A percentile compares a stretch with the other conserved stretches of the same genome.
Evolutionary conservation across 2,329 filamentous ascomycete genomes (phyloP).

Genomic region (Bimuria novae-zelandiae): DNA sequence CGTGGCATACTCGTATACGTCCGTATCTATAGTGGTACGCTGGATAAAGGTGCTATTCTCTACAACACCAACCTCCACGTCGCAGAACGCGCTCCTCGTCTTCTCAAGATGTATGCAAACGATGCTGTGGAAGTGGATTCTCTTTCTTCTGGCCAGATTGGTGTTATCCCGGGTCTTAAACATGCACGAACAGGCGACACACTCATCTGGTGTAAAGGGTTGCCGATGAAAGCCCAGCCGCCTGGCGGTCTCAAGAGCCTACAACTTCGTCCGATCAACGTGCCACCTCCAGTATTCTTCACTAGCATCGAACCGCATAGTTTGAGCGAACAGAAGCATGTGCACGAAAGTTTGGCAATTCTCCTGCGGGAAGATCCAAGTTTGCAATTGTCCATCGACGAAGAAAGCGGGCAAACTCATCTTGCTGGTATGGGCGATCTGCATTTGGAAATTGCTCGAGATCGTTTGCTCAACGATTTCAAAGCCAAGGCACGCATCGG

Average conservation of each 20-base stretch:
- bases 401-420: conserved; percentile 91
- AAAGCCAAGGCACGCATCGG: conserved; percentile 86
- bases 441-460: conserved; percentile 89
- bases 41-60: conserved; percentile 73
- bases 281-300: conserved; percentile 94
- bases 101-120: conserved; percentile 87
- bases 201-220: conserved; percentile 72
- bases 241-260: conserved; percentile 72
- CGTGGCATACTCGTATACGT: conserved; percentile 90
- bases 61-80: conserved; percentile 86
- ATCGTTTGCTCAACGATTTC: conserved; percentile 85
- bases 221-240: conserved; percentile 65
- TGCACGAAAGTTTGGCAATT: conserved; percentile 75
- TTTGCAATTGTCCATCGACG: conserved; percentile 79
- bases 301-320: conserved; percentile 86
- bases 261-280: conserved; percentile 83
- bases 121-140: conserved; percentile 83
- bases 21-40: conserved; percentile 82
- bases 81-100: conserved; percentile 78
- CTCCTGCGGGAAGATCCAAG: conserved; percentile 92
- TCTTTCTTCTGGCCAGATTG: conserved; percentile 86
- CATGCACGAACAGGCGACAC: conserved; percentile 94
- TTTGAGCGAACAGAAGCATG: conserved; percentile 75
- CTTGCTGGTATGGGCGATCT: conserved; percentile 96
- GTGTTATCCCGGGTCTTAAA: conserved; percentile 88